Evolutionary conservation across 768 basidiomycete species (phyloP), one percentile per base, ranked within the genome.

Genomic region (Amanita molliuscula): DNA sequence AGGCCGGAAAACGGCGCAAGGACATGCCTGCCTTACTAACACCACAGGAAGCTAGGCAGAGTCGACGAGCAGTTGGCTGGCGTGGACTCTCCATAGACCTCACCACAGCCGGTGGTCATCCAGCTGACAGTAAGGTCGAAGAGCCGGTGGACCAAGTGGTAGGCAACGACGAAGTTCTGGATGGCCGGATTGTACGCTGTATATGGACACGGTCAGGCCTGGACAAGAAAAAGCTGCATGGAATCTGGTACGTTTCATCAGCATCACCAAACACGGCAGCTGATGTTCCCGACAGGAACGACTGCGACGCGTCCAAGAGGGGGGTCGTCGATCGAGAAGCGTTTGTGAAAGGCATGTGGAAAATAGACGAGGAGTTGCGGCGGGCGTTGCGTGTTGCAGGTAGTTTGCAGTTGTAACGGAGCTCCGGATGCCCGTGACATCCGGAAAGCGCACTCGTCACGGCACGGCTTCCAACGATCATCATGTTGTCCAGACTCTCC

Each of bases 331-430:
- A 79, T 54, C 67, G 78, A 4, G 83, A 85, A 15, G 69, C 68
- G 15, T 91, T 91, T 55, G 75, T 80, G 35, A 76, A 73, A 54
- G 88, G 86, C 45, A 88, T 89, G 85, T 89, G 87, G 87, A 78
- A 80, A 33, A 85, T 91, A 25, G 88, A 91, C 64, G 85, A 88
- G 62, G 87, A 88, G 56, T 76, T 90, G 10, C 70, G 83, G n/a
- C 74, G 78, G 41, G 72, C 75, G 23, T 23, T 23, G 23, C 23
- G 23, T 23, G 23, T 23, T n/a, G n/a, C n/a, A n/a, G n/a, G n/a
- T n/a, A n/a, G n/a, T n/a, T n/a, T n/a, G n/a, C n/a, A n/a, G n/a
- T n/a, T n/a, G n/a, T n/a, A n/a, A n/a, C 29, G 31, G 31, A 31
- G 31, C 3, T 13, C 4, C 23, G 23, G 23, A 23, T 23, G 4